These are phyloP conservation scores for Tylopilus rubrobrunneus DNA, from an alignment of 768 basidiomycete genomes.

Conservation along the genomic window DNA sequence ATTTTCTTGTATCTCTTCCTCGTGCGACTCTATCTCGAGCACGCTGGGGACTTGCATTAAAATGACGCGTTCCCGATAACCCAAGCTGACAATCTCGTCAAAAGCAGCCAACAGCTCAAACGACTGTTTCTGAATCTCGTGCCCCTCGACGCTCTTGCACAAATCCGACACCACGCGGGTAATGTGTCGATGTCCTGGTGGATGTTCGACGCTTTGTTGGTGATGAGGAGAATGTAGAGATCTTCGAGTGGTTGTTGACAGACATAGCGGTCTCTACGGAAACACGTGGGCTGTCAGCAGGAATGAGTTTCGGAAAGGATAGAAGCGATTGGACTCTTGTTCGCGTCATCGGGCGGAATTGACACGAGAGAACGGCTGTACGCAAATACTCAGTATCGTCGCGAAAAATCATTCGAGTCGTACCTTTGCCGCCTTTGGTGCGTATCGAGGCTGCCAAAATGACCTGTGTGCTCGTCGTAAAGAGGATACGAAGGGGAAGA, in stretches of 20 bases:
- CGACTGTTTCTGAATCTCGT: slow-evolving; percentile 84
- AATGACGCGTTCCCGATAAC: slow-evolving; percentile 77
- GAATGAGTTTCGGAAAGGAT: slow-evolving; percentile 96
- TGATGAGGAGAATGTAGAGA: slow-evolving; percentile 95
- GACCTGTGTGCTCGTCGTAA: slow-evolving; percentile 48
- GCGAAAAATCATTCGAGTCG: slow-evolving; percentile 22
- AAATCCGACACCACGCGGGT: slow-evolving; percentile 88
- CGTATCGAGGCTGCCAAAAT: slow-evolving; percentile 94
- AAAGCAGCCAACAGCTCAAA: slow-evolving; percentile 95
- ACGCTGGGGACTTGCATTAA: slow-evolving; percentile 75
- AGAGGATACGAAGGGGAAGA: not conserved
- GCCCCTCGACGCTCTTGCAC: slow-evolving; percentile 81
- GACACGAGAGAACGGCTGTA: slow-evolving; percentile 89
- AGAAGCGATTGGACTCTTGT: slow-evolving; percentile 93
- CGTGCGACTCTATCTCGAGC: slow-evolving; percentile 88
- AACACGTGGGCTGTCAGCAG: slow-evolving; percentile 90
- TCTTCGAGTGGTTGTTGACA: slow-evolving; percentile 91
- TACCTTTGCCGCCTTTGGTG: slow-evolving; percentile 90
- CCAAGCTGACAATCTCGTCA: slow-evolving; percentile 92
- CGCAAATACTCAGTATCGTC: not conserved
- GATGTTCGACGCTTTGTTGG: slow-evolving; percentile 98
- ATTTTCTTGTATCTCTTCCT: slow-evolving; percentile 96
- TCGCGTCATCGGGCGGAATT: slow-evolving; percentile 90
- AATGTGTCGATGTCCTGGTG: slow-evolving; percentile 97
- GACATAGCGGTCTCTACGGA: slow-evolving; percentile 89